Evolutionary conservation across 169 alveolate genomes (phyloP).

Genomic region (Plasmodium inui): DNA sequence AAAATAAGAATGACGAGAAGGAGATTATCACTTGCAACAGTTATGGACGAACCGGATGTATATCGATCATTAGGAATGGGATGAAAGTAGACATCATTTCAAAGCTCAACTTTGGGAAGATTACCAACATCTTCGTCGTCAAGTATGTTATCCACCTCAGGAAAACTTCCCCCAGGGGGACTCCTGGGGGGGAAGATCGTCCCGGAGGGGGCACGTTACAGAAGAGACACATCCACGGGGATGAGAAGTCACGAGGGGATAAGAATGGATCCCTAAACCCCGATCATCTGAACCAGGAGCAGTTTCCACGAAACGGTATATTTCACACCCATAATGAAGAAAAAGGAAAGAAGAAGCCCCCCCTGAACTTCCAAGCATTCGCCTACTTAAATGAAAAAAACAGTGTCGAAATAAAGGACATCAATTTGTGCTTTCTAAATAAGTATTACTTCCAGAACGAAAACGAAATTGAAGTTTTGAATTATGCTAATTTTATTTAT

Average conservation of each 20-base stretch:
- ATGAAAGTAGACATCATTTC: constrained; percentile 52
- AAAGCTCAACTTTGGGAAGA: constrained; percentile 7
- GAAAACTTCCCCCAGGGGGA: not conserved
- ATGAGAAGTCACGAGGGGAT: not conserved
- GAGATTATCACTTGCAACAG: constrained; percentile 73
- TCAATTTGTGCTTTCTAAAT: constrained; percentile 50
- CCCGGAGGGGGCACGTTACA: not conserved
- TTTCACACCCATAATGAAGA: not conserved
- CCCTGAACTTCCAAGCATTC: constrained; percentile 41
- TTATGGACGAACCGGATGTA: constrained; percentile 71
- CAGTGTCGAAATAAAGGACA: constrained; percentile 42
- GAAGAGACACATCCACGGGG: not conserved
- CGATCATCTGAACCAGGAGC: not conserved
- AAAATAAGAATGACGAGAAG: constrained; percentile 33
- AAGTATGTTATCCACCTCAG: constrained; percentile 60
- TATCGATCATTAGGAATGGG: constrained; percentile 64
- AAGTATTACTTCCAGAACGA: constrained; percentile 54
- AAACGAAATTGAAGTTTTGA: constrained; percentile 68
- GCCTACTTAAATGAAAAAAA: constrained; percentile 28
- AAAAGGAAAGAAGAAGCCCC: constrained; percentile 10
- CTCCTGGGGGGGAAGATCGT: not conserved
- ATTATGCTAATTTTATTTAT: constrained; percentile 56
- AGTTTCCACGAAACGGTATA: not conserved
- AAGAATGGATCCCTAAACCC: not conserved
- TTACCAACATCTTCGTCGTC: constrained; percentile 47